Base-by-base conservation (phyloP, 495 filamentous ascomycete genomes). In the Penicillium atrosanguineum region DNA sequence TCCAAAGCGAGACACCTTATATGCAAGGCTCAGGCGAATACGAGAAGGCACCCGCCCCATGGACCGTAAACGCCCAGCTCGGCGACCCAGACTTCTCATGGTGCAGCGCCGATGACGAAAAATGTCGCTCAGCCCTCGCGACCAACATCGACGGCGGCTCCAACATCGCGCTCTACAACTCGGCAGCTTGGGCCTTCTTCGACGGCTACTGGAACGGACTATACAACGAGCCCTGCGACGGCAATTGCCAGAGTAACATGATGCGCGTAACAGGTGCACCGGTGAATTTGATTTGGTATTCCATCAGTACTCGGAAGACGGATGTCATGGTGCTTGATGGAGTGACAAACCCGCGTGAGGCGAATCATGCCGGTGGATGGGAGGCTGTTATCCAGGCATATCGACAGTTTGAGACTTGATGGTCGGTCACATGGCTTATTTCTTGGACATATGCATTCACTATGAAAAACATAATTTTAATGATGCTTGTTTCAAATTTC, bases 91-190 rank as follows among this genome's bases (percentile, higher is more conserved):
- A 67, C 26, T 78, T 69, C 55, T 58, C 58, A n/a, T 66, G 64
- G 62, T 78, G 74, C 46, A 64, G 34, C 6, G 21, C 50, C 0
- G 54, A 50, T 11, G 71, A 75, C 34, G 52, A 56, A 4, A 59
- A 62, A n/a, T 82, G 78, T 53, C 70, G 71, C 43, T 73, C 72
- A 14, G 60, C 72, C 1, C 64, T 69, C 49, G 73, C 66, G 8
- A 59, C 65, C 23, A 62, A 70, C 41, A 60, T 79, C 19, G 58
- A 66, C 7, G 63, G 67, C 21, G 79, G 79, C 2, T 71, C 69
- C 7, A 57, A 81, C 37, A 72, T 85, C 3, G 77, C 75, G 12
- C 70, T 81, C 0, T 85, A 85, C 56, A 81, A 78, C 11, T 70
- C 73, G 0, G 77, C 67, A 6, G 68, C 80, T n/a, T 82, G 79